Evolutionary conservation across 2,329 filamentous ascomycete genomes (phyloP).

Genomic region (Colletotrichum tabaci): DNA sequence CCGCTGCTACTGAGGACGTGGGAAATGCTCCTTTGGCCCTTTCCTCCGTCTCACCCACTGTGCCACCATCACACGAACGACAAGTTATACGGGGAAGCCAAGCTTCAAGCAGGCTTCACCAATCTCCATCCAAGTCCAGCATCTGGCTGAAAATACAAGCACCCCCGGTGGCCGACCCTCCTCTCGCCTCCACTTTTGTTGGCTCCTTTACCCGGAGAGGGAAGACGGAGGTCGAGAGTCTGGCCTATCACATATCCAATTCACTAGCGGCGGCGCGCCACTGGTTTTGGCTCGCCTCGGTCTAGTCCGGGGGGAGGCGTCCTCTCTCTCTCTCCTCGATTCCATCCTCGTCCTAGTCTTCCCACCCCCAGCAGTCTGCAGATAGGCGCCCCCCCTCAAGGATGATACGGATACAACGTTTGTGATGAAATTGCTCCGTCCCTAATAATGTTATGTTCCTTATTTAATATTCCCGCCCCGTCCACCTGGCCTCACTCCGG

Average conservation of each 20-base stretch:
- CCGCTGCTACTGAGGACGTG: constrained; percentile 2
- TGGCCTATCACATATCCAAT: constrained; percentile 22
- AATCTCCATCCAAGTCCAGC: constrained; percentile 24
- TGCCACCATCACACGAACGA: background rate
- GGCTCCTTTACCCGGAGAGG: constrained; percentile 32
- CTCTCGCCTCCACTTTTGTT: constrained; percentile 36
- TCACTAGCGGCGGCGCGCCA: constrained; percentile 39
- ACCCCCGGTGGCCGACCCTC: constrained; percentile 15
- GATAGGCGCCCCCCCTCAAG: constrained; percentile 20
- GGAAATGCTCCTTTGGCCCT: background rate
- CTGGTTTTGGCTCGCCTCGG: constrained; percentile 33
- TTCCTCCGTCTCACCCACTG: background rate
- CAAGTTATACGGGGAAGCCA: background rate
- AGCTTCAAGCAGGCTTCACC: constrained; percentile 16
- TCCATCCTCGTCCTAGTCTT: constrained; percentile 29
- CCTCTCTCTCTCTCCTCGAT: constrained; percentile 22
- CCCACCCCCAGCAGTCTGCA: constrained; percentile 23
- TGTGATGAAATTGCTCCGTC: constrained; percentile 38
- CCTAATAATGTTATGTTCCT: constrained; percentile 24
- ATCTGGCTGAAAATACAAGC: background rate
- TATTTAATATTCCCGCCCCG: constrained; percentile 32
- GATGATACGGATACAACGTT: constrained; percentile 38
- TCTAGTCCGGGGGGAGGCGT: constrained; percentile 25
- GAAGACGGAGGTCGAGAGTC: constrained; percentile 9
- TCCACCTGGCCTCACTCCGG: background rate